Conservation (phyloP, 1,139 yeast genomes). For the Yamadazyma epiphylla region DNA sequence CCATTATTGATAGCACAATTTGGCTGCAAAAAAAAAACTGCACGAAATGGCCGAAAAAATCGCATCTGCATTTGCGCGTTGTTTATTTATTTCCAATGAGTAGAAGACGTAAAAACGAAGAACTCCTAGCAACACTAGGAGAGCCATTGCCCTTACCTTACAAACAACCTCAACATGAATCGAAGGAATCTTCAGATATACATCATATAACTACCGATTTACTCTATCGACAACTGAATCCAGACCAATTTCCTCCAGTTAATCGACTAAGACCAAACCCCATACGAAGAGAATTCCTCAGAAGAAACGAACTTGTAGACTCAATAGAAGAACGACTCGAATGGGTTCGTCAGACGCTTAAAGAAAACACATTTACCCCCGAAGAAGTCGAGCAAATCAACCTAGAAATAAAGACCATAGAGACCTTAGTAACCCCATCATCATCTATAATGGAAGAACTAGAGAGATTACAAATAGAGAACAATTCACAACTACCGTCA, state of each 20-base stretch:
- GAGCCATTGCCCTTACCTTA: slow-evolving; percentile 38
- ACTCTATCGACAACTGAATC: slow-evolving; percentile 19
- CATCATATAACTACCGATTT: too few relatives aligned
- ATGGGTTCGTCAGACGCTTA: slow-evolving; percentile 6
- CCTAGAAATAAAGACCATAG: background rate
- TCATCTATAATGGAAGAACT: slow-evolving; percentile 10
- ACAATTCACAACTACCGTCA: slow-evolving; percentile 2
- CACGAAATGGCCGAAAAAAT: too few relatives aligned
- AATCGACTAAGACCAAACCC: slow-evolving; percentile 9
- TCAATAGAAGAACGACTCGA: slow-evolving; percentile 8
- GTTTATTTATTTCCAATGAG: slow-evolving; percentile 4
- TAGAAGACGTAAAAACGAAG: slow-evolving; percentile 9
- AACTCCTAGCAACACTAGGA: slow-evolving; percentile 18
- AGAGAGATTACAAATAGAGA: slow-evolving; percentile 8
- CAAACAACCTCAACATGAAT: too few relatives aligned
- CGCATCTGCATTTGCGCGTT: too few relatives aligned
- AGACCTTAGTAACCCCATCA: background rate
- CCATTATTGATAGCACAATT: too few relatives aligned
- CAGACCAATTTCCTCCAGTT: slow-evolving; percentile 1
- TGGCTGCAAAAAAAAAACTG: too few relatives aligned
- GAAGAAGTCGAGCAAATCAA: slow-evolving; percentile 3
- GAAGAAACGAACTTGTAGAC: slow-evolving; percentile 6
- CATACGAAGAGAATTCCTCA: slow-evolving; percentile 11
- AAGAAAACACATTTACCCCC: slow-evolving; percentile 4
- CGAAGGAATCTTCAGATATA: too few relatives aligned